Conservation (phyloP, 208 protist genomes). For the Balamuthia mandrillaris region DNA sequence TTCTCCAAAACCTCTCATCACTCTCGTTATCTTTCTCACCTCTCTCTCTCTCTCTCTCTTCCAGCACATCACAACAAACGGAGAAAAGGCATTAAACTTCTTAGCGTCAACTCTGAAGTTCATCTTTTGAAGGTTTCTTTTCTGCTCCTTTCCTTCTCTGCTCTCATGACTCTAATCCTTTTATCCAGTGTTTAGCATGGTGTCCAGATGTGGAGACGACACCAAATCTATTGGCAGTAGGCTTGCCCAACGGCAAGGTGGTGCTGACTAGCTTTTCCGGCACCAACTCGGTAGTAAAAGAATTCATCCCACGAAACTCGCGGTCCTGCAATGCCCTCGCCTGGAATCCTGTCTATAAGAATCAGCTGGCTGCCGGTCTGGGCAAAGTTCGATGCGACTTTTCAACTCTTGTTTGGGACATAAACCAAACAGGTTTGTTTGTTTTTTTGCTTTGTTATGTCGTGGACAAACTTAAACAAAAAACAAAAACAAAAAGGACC, state of each 20-base stretch:
- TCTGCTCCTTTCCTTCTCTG: too few species aligned
- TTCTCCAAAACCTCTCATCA: too few species aligned
- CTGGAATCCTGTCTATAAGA: conserved; percentile 50
- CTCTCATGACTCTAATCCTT: too few species aligned
- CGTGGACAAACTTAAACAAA: too few species aligned
- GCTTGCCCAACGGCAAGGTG: conserved; percentile 21
- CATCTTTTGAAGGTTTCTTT: too few species aligned
- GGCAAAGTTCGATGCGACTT: conserved; percentile 50
- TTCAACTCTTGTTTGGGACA: conserved; percentile 63
- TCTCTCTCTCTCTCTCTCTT: too few species aligned
- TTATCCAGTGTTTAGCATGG: conserved; percentile 11
- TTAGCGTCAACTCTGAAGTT: too few species aligned
- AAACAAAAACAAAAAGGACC: too few species aligned
- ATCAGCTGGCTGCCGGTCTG: conserved; percentile 58
- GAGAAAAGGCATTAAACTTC: too few species aligned
- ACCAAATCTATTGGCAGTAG: background rate
- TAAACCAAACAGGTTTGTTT: conserved; percentile 47
- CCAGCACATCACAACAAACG: too few species aligned
- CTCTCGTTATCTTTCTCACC: too few species aligned
- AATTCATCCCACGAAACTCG: conserved; percentile 49
- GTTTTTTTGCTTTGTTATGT: too few species aligned
- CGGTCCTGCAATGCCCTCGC: conserved; percentile 56
- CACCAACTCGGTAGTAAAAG: conserved; percentile 37
- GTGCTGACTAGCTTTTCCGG: conserved; percentile 56
- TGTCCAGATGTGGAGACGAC: background rate